Percentiles rank a stretch among this genome's conserved stretches.
These are phyloP conservation scores for Cytospora piceae DNA, from an alignment of 2,329 filamentous ascomycete species.

Conservation along the genomic window DNA sequence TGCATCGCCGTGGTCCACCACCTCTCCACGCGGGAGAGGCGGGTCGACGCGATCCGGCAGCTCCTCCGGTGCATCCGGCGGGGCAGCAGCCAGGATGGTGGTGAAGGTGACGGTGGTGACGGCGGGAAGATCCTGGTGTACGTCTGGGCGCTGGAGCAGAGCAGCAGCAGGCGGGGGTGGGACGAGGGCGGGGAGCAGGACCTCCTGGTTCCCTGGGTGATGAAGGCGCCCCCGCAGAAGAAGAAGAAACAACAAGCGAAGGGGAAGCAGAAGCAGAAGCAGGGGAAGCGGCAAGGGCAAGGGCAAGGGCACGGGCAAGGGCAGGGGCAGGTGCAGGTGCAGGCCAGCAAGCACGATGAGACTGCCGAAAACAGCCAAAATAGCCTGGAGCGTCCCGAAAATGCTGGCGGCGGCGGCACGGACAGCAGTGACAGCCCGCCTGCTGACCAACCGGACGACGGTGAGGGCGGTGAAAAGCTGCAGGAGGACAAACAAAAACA, in stretches of 20 bases:
- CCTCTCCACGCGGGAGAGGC: constrained; percentile 75
- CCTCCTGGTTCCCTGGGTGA: constrained; percentile 94
- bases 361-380: neutral
- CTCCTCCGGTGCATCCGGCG: constrained; percentile 69
- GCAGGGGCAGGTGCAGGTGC: neutral
- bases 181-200: constrained; percentile 83
- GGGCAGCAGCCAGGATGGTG: constrained; percentile 31
- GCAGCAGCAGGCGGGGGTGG: constrained; percentile 84
- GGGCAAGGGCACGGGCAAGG: constrained; percentile 7
- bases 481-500: constrained; percentile 15
- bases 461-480: constrained; percentile 25
- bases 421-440: constrained; percentile 18
- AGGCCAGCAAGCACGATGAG: neutral
- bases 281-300: constrained; percentile 14
- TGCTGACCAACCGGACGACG: constrained; percentile 18
- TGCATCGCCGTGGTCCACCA: constrained; percentile 96
- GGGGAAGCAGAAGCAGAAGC: constrained; percentile 26
- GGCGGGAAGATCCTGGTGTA: constrained; percentile 63
- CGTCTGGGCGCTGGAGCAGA: constrained; percentile 96
- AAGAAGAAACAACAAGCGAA: constrained; percentile 27
- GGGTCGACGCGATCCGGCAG: constrained; percentile 71
- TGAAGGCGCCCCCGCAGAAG: constrained; percentile 49
- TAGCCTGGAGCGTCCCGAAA: neutral
- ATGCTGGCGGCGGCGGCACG: constrained; percentile 7
- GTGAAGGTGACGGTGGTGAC: constrained; percentile 47